Conservation (phyloP, 441 rosid species). For the Gossypium trilobum region DNA sequence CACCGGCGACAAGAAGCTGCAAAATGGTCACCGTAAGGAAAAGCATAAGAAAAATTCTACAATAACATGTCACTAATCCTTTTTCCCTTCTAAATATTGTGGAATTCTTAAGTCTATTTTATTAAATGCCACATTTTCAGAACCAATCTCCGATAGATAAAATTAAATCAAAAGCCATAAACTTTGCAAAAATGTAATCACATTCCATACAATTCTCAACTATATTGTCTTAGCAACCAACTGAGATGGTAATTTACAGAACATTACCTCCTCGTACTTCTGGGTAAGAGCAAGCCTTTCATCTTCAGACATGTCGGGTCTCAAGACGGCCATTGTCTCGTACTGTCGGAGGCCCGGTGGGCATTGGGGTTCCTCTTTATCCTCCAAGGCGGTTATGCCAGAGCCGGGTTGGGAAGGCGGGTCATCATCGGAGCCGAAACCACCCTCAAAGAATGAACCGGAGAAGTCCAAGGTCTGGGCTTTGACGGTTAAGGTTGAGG, state of each 20-base stretch:
- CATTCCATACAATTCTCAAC: neutral
- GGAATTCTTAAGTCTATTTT: neutral
- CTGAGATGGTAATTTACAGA: neutral
- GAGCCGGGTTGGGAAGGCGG: constrained; percentile 39
- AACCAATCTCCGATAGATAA: neutral
- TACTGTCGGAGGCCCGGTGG: constrained; percentile 78
- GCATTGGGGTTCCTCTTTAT: constrained; percentile 65
- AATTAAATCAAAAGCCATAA: neutral
- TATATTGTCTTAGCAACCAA: neutral
- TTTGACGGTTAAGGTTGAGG: constrained; percentile 22
- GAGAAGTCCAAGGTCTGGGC: constrained; percentile 67
- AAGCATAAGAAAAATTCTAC: neutral
- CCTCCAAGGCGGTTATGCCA: constrained; percentile 50
- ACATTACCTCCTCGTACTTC: constrained; percentile 34
- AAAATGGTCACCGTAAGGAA: constrained; percentile 5
- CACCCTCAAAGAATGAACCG: constrained; percentile 67
- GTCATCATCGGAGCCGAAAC: constrained; percentile 65
- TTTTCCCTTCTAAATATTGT: neutral
- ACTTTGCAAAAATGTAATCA: neutral
- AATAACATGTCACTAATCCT: neutral
- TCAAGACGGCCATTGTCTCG: constrained; percentile 67
- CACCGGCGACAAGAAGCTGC: constrained; percentile 90
- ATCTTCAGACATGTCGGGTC: constrained; percentile 82
- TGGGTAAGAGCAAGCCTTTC: constrained; percentile 48
- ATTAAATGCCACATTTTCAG: neutral